Evolutionary conservation across 768 basidiomycete genomes (phyloP).

Genomic region (Lentinula sp.): DNA sequence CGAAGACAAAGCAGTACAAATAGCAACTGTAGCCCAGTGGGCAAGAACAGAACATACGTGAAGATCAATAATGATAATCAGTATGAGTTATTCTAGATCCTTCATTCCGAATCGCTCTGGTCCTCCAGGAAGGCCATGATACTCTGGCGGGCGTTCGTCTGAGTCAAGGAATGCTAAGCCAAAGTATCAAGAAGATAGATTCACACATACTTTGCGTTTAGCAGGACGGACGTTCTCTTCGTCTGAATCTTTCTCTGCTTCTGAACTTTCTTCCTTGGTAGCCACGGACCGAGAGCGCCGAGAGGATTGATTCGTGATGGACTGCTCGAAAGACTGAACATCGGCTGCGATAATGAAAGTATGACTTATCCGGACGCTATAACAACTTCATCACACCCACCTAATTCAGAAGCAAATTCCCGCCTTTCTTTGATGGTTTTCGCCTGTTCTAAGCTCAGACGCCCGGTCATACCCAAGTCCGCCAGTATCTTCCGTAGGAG

Average conservation of each 20-base stretch:
- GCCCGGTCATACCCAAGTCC: slow-evolving; percentile 77
- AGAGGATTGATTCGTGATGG: slow-evolving; percentile 18
- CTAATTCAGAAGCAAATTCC: slow-evolving; percentile 73
- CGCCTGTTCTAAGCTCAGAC: slow-evolving; percentile 76
- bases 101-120: slow-evolving; percentile 64
- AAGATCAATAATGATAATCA: background rate
- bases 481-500: slow-evolving; percentile 58
- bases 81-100: background rate
- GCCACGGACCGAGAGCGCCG: slow-evolving; percentile 21
- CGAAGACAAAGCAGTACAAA: background rate
- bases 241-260: slow-evolving; percentile 24
- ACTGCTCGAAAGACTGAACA: slow-evolving; percentile 62
- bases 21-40: background rate
- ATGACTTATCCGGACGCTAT: background rate
- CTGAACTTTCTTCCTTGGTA: slow-evolving; percentile 17
- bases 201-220: slow-evolving; percentile 34
- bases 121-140: slow-evolving; percentile 70
- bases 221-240: slow-evolving; percentile 25
- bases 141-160: slow-evolving; percentile 46
- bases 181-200: background rate
- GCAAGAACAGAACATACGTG: background rate
- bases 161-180: background rate
- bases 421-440: slow-evolving; percentile 65
- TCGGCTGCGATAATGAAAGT: slow-evolving; percentile 47
- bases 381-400: slow-evolving; percentile 27